These are phyloP conservation scores for Geum urbanum DNA, from an alignment of 306 rosid genomes.

Conservation along the genomic window DNA sequence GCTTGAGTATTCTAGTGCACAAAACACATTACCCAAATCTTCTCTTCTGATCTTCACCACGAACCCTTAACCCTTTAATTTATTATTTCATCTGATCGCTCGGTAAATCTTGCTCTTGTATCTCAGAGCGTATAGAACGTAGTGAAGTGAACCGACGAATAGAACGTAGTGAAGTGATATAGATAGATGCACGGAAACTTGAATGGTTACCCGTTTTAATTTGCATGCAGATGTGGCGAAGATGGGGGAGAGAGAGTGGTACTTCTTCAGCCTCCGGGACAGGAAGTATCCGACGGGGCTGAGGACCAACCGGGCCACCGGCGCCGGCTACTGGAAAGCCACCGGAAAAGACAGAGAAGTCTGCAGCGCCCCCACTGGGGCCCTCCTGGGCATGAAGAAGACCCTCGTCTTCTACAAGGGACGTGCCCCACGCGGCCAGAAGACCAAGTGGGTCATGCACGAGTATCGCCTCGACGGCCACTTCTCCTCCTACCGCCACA, in stretches of 20 bases:
- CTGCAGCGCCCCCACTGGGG: conserved; percentile 34
- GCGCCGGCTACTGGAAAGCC: conserved; percentile 83
- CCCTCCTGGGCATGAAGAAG: conserved; percentile 72
- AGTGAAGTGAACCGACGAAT: not conserved
- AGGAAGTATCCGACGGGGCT: conserved; percentile 77
- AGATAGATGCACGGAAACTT: too few relatives aligned
- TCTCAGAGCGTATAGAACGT: too few relatives aligned
- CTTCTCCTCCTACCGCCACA: conserved; percentile 49
- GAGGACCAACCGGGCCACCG: conserved; percentile 75
- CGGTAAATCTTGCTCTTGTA: not conserved
- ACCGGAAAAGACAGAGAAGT: conserved; percentile 75
- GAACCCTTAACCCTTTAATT: not conserved
- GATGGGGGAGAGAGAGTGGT: conserved; percentile 83
- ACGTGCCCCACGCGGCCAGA: conserved; percentile 73
- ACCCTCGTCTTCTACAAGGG: conserved; percentile 87
- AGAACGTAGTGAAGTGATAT: too few relatives aligned
- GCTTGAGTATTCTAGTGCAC: not conserved
- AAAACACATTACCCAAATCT: not conserved
- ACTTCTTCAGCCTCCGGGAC: conserved; percentile 69
- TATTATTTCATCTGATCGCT: not conserved
- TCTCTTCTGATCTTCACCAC: not conserved
- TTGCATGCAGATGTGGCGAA: conserved; percentile 52
- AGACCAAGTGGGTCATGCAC: conserved; percentile 92
- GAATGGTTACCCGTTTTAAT: not conserved
- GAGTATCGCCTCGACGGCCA: conserved; percentile 70